phyloP scores from a whole-genome alignment of 2,329 filamentous ascomycete species.

The Diplodia seriata region DNA sequence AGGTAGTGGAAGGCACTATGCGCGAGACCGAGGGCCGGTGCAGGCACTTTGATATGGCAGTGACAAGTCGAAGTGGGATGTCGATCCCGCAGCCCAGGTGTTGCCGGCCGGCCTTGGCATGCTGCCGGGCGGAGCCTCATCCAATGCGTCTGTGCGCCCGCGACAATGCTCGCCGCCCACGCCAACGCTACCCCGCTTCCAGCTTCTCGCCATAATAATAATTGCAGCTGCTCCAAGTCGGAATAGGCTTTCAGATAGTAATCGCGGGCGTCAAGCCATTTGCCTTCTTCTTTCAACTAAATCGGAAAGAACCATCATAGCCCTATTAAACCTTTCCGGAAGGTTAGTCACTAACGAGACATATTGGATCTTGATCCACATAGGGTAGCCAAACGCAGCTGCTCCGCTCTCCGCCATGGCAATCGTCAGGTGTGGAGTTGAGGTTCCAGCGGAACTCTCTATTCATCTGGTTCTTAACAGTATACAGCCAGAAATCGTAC shows the following conservation, averaged over 20 bases:
- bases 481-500: slow-evolving; percentile 26
- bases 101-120: slow-evolving; percentile 24
- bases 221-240: neutral
- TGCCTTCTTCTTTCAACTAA: neutral
- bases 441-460: neutral
- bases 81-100: slow-evolving; percentile 22
- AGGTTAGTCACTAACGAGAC: neutral
- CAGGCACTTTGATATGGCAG: slow-evolving; percentile 28
- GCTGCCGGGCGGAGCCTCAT: slow-evolving; percentile 25
- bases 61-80: slow-evolving; percentile 30
- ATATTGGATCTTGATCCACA: neutral
- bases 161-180: neutral
- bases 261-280: no score
- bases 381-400: neutral
- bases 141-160: slow-evolving; percentile 10
- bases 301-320: neutral
- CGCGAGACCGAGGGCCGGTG: slow-evolving; percentile 20
- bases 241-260: neutral
- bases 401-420: neutral
- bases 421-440: neutral
- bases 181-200: neutral
- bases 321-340: neutral
- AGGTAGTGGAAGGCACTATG: slow-evolving; percentile 16
- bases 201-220: neutral
- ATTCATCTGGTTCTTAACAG: neutral